Evolutionary conservation across 2,329 filamentous ascomycete genomes (phyloP), one percentile per base, ranked within the genome.

Genomic region (Neobulgaria alba): DNA sequence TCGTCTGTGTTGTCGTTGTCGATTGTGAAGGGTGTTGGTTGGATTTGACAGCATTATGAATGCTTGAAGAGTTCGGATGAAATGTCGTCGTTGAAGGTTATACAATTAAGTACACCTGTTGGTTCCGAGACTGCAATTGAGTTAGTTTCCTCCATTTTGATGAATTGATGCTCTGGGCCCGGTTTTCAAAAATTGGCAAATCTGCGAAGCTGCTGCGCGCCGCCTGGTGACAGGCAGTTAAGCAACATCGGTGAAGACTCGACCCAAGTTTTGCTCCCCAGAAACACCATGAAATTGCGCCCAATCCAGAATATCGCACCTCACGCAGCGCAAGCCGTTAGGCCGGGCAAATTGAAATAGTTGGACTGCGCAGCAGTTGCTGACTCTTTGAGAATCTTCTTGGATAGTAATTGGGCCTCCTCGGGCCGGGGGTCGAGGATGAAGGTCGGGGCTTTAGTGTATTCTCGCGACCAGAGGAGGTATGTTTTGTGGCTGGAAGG

Each of bases 241-340:
- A n/a, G n/a, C n/a, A n/a, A n/a, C n/a, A n/a, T n/a, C n/a, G n/a
- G n/a, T n/a, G n/a, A n/a, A n/a, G n/a, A n/a, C n/a, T n/a, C n/a
- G n/a, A n/a, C n/a, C n/a, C n/a, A n/a, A n/a, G n/a, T n/a, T n/a
- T n/a, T n/a, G n/a, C n/a, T n/a, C n/a, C n/a, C n/a, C n/a, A n/a
- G n/a, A n/a, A n/a, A n/a, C n/a, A n/a, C n/a, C n/a, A n/a, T n/a
- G n/a, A n/a, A n/a, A n/a, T n/a, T n/a, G n/a, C n/a, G n/a, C n/a
- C n/a, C n/a, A n/a, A n/a, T n/a, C n/a, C n/a, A n/a, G n/a, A n/a
- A n/a, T n/a, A n/a, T n/a, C 67, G 54, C 63, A 87, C 83, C 82
- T 88, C 81, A 80, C 81, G 80, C 81, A 86, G 79, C 74, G 79
- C 80, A 82, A 85, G 79, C 80, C 78, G 79, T 77, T 73, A 75